These are phyloP conservation scores for Centaurea solstitialis DNA, from an alignment of 129 eudicot genomes.

Conservation along the genomic window DNA sequence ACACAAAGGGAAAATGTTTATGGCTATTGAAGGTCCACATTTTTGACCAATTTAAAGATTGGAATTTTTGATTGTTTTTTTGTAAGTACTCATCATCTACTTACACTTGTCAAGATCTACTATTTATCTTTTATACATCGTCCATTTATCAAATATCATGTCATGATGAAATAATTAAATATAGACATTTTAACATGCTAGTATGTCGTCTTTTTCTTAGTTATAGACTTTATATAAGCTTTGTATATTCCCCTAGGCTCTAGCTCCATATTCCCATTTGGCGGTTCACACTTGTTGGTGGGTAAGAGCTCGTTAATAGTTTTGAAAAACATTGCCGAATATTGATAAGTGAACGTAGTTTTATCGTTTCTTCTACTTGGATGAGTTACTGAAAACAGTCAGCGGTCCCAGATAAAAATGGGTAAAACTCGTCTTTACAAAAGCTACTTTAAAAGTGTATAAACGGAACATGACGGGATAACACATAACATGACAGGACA, in stretches of 20 bases:
- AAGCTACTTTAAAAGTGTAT: neutral
- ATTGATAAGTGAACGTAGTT: neutral
- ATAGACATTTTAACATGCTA: neutral
- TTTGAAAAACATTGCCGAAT: neutral
- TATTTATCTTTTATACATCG: neutral
- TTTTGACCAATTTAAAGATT: conserved; percentile 11
- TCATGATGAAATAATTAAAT: neutral
- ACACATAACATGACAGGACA: too few species aligned
- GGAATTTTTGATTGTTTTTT: neutral
- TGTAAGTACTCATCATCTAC: neutral
- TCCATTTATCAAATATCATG: neutral
- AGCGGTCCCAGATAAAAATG: neutral
- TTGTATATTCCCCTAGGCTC: neutral
- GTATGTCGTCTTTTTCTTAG: neutral
- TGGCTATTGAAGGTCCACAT: conserved; percentile 15
- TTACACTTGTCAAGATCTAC: conserved; percentile 11
- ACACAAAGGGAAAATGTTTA: neutral
- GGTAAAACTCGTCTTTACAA: neutral
- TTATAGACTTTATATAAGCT: neutral
- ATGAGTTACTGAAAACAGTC: neutral
- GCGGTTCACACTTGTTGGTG: neutral
- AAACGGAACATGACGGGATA: too few species aligned
- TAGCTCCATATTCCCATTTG: neutral
- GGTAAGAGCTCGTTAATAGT: neutral
- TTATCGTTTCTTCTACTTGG: neutral